Conservation (phyloP, 2,329 filamentous ascomycete species). For the Xylaria sp. region DNA sequence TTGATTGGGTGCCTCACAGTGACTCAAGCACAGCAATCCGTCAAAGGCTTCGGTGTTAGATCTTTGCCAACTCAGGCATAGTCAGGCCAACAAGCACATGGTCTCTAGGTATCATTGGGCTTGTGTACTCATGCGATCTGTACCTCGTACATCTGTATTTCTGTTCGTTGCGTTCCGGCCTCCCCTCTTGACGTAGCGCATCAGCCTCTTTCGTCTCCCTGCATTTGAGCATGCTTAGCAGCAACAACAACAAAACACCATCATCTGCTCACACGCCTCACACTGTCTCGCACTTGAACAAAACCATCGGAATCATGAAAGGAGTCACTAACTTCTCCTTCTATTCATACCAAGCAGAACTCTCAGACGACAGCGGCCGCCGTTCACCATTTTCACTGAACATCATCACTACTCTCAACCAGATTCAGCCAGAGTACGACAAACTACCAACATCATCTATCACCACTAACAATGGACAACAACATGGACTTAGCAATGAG, state of each 20-base stretch:
- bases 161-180: conserved; percentile 41
- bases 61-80: conserved; percentile 42
- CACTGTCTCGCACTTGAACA: conserved; percentile 43
- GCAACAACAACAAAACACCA: conserved; percentile 33
- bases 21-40: conserved; percentile 48
- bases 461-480: conserved; percentile 27
- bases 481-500: conserved; percentile 43
- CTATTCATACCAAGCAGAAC: conserved; percentile 37
- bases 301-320: conserved; percentile 43
- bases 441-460: conserved; percentile 31
- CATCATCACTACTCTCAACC: conserved; percentile 32
- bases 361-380: conserved; percentile 38
- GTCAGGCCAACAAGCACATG: conserved; percentile 30
- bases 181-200: conserved; percentile 41
- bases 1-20: conserved; percentile 50
- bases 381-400: conserved; percentile 33
- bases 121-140: conserved; percentile 24
- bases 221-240: conserved; percentile 41
- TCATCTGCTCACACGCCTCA: conserved; percentile 44
- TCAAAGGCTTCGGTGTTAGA: conserved; percentile 41
- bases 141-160: conserved; percentile 38
- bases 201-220: conserved; percentile 48
- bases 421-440: conserved; percentile 45
- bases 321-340: conserved; percentile 39
- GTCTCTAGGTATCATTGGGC: conserved; percentile 30